A percentile compares a stretch with the other conserved stretches of the same genome.
Conservation (phyloP, 2,329 filamentous ascomycete species). For the Pyrenophora teres region DNA sequence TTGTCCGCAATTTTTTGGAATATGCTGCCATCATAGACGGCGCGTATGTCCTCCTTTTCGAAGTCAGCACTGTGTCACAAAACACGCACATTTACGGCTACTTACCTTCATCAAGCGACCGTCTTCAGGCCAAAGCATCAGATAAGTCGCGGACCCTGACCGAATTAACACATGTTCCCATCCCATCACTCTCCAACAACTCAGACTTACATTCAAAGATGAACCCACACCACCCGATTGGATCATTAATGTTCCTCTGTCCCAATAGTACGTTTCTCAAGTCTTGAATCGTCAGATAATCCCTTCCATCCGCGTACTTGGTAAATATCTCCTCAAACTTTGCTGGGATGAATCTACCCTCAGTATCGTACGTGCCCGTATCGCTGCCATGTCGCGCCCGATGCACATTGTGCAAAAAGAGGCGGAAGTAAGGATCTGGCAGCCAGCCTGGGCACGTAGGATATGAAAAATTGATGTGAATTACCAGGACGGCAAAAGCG, state of each 20-base stretch:
- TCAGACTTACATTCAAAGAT: constrained; percentile 50
- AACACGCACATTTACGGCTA: neutral
- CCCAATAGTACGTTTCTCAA: constrained; percentile 44
- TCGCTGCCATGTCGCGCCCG: constrained; percentile 53
- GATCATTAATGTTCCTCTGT: constrained; percentile 49
- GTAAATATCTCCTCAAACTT: constrained; percentile 56
- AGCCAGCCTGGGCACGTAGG: constrained; percentile 51
- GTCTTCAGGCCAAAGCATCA: constrained; percentile 61
- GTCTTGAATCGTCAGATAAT: constrained; percentile 48
- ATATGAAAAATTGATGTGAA: constrained; percentile 58
- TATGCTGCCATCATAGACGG: constrained; percentile 59
- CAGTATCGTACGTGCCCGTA: constrained; percentile 51
- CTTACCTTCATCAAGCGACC: constrained; percentile 57
- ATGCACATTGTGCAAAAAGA: constrained; percentile 50
- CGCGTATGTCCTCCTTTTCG: constrained; percentile 56
- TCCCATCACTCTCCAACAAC: neutral
- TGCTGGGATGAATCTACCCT: constrained; percentile 54
- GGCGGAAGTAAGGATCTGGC: constrained; percentile 53
- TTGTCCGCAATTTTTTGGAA: constrained; percentile 48
- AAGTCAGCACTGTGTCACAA: neutral
- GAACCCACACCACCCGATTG: constrained; percentile 53
- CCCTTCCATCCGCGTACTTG: constrained; percentile 51
- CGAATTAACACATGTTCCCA: neutral
- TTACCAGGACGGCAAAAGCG: constrained; percentile 53
- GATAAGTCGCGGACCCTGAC: constrained; percentile 55